Percentiles rank a stretch among this genome's conserved stretches.
Evolutionary conservation across 139 green algal genomes (phyloP).

Genomic region (Mesotaenium endlicherianum): DNA sequence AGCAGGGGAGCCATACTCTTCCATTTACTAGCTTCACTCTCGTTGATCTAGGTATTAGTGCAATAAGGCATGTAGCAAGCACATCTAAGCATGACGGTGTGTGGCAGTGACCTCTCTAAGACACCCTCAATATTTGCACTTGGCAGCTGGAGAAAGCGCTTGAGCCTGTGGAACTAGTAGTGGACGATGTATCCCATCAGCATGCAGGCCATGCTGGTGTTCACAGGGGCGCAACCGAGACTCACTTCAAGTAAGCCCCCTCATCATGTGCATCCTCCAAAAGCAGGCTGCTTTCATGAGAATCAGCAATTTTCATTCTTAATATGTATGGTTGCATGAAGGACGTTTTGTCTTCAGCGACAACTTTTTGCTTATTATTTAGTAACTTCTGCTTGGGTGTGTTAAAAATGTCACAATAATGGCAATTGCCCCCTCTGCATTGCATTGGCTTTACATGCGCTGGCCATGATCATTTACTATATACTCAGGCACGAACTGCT

Average conservation of each 20-base stretch:
- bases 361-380: background rate
- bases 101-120: too few species aligned
- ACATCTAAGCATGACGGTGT: too few species aligned
- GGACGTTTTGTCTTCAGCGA: background rate
- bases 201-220: conserved; percentile 49
- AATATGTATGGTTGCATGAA: too few species aligned
- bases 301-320: background rate
- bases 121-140: too few species aligned
- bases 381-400: background rate
- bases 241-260: conserved; percentile 46
- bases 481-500: too few species aligned
- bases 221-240: conserved; percentile 39
- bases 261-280: background rate
- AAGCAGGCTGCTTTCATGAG: background rate
- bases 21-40: too few species aligned
- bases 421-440: background rate
- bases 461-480: too few species aligned
- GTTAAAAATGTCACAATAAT: background rate
- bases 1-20: too few species aligned
- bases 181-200: conserved; percentile 52
- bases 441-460: too few species aligned
- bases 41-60: too few species aligned
- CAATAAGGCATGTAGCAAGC: too few species aligned
- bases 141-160: conserved; percentile 33
- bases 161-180: background rate